Evolutionary conservation across 306 rosid species (phyloP).

Genomic region (Cyclanthera cordifolia): DNA sequence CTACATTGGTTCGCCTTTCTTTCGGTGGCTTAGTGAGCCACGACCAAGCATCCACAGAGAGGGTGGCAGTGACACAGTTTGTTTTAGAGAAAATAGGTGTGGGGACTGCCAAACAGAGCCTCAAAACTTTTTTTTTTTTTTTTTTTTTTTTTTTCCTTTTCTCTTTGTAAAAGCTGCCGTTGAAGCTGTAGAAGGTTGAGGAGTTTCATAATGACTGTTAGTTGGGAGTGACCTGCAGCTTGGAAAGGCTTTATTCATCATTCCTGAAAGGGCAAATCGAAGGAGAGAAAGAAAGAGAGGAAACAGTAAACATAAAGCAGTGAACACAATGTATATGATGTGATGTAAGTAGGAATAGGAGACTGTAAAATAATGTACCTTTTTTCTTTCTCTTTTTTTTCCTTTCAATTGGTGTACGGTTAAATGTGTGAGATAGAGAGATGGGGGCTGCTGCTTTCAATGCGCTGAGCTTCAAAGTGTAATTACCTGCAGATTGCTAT

Average conservation of each 20-base stretch:
- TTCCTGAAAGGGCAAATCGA: background rate
- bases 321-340: background rate
- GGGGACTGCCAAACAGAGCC: background rate
- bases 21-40: constrained; percentile 7
- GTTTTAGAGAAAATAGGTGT: background rate
- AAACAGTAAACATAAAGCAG: constrained; percentile 5
- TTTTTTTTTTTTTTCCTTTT: background rate
- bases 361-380: constrained; percentile 3
- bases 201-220: constrained; percentile 10
- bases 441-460: background rate
- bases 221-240: constrained; percentile 14
- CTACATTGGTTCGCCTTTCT: constrained; percentile 9
- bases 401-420: background rate
- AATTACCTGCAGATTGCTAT: background rate
- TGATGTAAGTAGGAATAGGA: constrained; percentile 5
- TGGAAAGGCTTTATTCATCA: constrained; percentile 4
- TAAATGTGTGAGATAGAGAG: background rate
- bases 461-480: background rate
- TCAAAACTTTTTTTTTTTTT: background rate
- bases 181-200: constrained; percentile 12
- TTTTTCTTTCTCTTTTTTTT: background rate
- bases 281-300: background rate
- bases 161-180: background rate
- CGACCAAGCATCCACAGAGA: background rate
- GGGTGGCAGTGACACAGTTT: background rate